Conservation (phyloP, 495 filamentous ascomycete species). For the Elasticomyces elasticus region DNA sequence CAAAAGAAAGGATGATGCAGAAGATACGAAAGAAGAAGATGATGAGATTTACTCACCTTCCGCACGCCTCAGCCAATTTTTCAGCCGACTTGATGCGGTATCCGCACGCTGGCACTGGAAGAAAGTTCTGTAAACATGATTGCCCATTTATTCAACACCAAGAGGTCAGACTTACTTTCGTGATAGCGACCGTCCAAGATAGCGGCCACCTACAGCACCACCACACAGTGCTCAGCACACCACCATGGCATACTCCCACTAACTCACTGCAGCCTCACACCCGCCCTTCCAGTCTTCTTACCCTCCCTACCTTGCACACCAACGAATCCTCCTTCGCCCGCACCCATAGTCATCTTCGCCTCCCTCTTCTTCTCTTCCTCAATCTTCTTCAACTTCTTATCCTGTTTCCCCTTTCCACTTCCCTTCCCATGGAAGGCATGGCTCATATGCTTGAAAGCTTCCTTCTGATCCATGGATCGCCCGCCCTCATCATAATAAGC, state of each 20-base stretch:
- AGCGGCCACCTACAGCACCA: background rate
- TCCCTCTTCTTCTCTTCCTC: slow-evolving; percentile 84
- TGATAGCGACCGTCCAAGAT: too few species aligned
- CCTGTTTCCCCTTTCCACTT: slow-evolving; percentile 94
- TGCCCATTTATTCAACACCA: too few species aligned
- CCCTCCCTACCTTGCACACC: slow-evolving; percentile 60
- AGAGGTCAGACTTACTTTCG: too few species aligned
- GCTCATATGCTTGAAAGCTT: slow-evolving; percentile 88
- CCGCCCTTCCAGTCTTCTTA: slow-evolving; percentile 79
- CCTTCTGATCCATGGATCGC: slow-evolving; percentile 76
- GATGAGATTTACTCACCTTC: too few species aligned
- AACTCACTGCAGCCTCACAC: slow-evolving; percentile 57
- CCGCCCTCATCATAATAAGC: slow-evolving; percentile 85
- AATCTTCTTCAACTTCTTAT: slow-evolving; percentile 93
- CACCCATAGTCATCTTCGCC: slow-evolving; percentile 67
- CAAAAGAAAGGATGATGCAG: too few species aligned
- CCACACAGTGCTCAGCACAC: background rate
- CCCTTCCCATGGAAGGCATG: slow-evolving; percentile 99
- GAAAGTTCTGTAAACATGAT: too few species aligned
- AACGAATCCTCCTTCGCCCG: slow-evolving; percentile 72
- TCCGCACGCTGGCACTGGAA: too few species aligned
- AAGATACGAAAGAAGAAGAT: too few species aligned
- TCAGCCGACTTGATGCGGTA: too few species aligned
- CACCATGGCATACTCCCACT: background rate
- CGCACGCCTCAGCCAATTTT: too few species aligned